These are phyloP conservation scores for Aspergillus unguis DNA, from an alignment of 2,329 filamentous ascomycete genomes.

Conservation along the genomic window DNA sequence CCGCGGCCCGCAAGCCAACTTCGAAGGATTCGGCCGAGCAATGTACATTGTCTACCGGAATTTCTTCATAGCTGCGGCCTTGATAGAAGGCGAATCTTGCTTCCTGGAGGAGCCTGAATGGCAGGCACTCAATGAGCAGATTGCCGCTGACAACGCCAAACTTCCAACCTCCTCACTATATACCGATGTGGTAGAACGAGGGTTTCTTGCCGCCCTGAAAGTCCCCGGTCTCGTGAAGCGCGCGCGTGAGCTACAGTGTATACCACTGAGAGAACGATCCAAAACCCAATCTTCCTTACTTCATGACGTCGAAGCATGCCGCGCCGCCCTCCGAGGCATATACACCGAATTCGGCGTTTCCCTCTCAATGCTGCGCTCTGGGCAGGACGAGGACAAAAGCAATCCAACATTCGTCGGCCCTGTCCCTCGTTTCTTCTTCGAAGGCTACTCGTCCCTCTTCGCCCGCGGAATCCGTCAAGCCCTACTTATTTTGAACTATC, in stretches of 20 bases:
- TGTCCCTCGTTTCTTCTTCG: slow-evolving; percentile 21
- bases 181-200: slow-evolving; percentile 29
- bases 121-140: slow-evolving; percentile 29
- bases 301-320: slow-evolving; percentile 18
- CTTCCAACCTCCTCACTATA: slow-evolving; percentile 28
- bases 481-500: slow-evolving; percentile 21
- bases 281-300: slow-evolving; percentile 16
- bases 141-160: slow-evolving; percentile 27
- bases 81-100: slow-evolving; percentile 32
- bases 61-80: slow-evolving; percentile 34
- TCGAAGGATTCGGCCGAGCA: slow-evolving; percentile 34
- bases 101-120: slow-evolving; percentile 36
- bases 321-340: slow-evolving; percentile 23
- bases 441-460: slow-evolving; percentile 19
- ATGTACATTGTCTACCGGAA: slow-evolving; percentile 37
- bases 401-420: slow-evolving; percentile 21
- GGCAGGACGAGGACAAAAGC: slow-evolving; percentile 11
- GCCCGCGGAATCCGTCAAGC: slow-evolving; percentile 21
- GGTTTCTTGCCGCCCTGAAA: slow-evolving; percentile 26
- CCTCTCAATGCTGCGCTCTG: slow-evolving; percentile 20
- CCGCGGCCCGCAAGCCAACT: slow-evolving; percentile 31
- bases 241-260: slow-evolving; percentile 14
- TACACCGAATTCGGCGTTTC: slow-evolving; percentile 26
- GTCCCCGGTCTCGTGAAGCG: slow-evolving; percentile 28
- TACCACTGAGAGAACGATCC: slow-evolving; percentile 6